phyloP scores from a whole-genome alignment of 345 rosid species.

The Boechera stricta region DNA sequence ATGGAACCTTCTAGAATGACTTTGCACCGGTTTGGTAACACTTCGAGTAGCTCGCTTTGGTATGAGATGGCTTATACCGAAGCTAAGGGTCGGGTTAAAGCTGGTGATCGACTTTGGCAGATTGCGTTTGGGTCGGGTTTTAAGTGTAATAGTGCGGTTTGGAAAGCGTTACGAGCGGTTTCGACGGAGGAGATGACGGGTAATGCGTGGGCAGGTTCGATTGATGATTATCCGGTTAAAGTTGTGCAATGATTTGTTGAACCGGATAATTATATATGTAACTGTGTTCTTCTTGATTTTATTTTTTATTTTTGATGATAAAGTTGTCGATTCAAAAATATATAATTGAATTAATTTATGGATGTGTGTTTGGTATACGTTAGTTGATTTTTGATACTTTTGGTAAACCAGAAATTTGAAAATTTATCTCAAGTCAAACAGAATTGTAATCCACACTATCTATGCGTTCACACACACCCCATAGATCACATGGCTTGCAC shows the following conservation, averaged over 20 bases:
- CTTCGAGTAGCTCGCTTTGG: constrained; percentile 94
- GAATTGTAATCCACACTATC: constrained; percentile 1
- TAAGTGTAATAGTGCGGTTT: constrained; percentile 93
- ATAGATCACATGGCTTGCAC: background rate
- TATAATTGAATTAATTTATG: constrained; percentile 43
- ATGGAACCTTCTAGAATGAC: constrained; percentile 97
- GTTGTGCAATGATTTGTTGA: constrained; percentile 40
- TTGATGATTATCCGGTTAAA: constrained; percentile 68
- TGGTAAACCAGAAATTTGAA: constrained; percentile 38
- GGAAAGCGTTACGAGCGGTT: constrained; percentile 70
- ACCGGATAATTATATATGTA: constrained; percentile 24
- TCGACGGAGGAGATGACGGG: constrained; percentile 51
- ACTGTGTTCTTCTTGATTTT: constrained; percentile 23
- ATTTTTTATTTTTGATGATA: background rate
- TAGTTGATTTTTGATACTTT: constrained; percentile 29
- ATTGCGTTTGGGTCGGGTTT: constrained; percentile 97
- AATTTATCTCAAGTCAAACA: background rate
- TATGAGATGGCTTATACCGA: constrained; percentile 91
- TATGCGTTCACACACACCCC: constrained; percentile 28
- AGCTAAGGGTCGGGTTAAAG: constrained; percentile 76
- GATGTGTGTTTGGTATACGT: constrained; percentile 34
- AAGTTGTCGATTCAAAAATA: constrained; percentile 28
- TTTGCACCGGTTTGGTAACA: constrained; percentile 85
- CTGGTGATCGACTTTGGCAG: constrained; percentile 90
- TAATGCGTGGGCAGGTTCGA: constrained; percentile 74